Base-by-base conservation (phyloP, 2,329 filamentous ascomycete genomes). In the Magnaporthiopsis rhizophila region DNA sequence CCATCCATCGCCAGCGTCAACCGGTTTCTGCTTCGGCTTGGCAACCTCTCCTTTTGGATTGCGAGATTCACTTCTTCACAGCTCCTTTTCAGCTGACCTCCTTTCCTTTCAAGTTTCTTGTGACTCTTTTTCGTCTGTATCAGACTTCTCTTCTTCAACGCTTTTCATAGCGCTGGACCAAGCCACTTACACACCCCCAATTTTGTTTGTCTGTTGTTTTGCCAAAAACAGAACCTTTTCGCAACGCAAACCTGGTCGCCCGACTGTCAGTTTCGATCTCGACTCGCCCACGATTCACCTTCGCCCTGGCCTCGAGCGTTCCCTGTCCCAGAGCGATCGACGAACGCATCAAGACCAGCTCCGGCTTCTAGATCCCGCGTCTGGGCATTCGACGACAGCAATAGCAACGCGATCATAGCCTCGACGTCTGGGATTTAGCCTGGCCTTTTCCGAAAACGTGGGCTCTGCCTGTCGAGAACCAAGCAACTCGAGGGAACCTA, bases 41-140 rank as follows among this genome's bases (percentile, higher is more conserved):
- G 45, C 45, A n/a, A 53, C 45, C 45, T 24, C n/a, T 53, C 45
- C 45, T 53, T 53, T 53, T 53, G 45, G 45, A 53, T 53, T 53
- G 45, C 45, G 8, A 28, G 60, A 18, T 62, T 62, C 60, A 28
- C 60, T 62, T 62, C 60, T 62, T n/a, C 5, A 62, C 60, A 62
- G 24, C 60, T 62, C 60, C 60, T 62, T 62, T 50, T 30, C 26
- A 26, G 36, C 13, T 24, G 60, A 62, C 8, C 8, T 62, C 50
- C 38, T 30, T 26, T 38, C 34, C 50, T 50, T 26, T 38, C 34
- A 32, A 32, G 28, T 3, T 61, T 61, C 45, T 21, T 38, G 30
- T 30, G 30, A 4, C 30, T 61, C 34, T 61, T 12, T 26, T n/a
- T 34, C 45, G 18, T 53, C 38, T 45, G 15, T 18, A 45, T 15